These are phyloP conservation scores for Thraustotheca clavata DNA, from an alignment of 352 stramenopile genomes.

Conservation along the genomic window DNA sequence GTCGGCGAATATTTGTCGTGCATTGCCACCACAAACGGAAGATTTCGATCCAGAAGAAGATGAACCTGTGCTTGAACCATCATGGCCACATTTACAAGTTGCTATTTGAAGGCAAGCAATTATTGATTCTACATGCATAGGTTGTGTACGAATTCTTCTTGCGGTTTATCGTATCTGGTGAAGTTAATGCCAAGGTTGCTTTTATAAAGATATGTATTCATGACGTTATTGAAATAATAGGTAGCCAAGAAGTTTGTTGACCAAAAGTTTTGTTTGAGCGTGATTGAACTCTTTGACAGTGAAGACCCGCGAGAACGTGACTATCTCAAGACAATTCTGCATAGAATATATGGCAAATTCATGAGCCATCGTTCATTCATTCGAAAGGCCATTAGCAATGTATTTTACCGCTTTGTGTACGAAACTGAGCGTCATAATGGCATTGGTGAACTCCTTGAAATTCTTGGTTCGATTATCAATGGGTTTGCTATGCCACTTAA, in stretches of 20 bases:
- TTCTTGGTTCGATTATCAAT: constrained; percentile 98
- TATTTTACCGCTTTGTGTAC: constrained; percentile 99
- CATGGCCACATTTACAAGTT: constrained; percentile 95
- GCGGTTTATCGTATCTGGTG: constrained; percentile 94
- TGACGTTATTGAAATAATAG: neutral
- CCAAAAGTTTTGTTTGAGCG: constrained; percentile 93
- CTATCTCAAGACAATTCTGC: constrained; percentile 99
- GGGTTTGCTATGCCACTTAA: constrained; percentile 99
- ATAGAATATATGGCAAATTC: constrained; percentile 99
- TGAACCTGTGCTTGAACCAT: constrained; percentile 93
- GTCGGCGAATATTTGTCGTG: constrained; percentile 93
- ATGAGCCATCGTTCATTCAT: constrained; percentile 98
- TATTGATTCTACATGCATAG: constrained; percentile 24
- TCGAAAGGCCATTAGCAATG: constrained; percentile 95
- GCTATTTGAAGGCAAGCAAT: neutral
- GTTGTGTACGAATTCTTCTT: constrained; percentile 99
- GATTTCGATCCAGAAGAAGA: constrained; percentile 99
- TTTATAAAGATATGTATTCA: neutral
- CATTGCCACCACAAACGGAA: constrained; percentile 89
- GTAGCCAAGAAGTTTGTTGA: constrained; percentile 97
- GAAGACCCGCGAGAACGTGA: constrained; percentile 98
- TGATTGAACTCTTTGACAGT: constrained; percentile 92
- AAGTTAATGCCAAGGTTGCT: constrained; percentile 93
- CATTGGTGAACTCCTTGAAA: constrained; percentile 97
- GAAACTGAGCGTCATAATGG: constrained; percentile 94